Conservation (phyloP, 2,329 filamentous ascomycete species). For the Penicillium sp. region DNA sequence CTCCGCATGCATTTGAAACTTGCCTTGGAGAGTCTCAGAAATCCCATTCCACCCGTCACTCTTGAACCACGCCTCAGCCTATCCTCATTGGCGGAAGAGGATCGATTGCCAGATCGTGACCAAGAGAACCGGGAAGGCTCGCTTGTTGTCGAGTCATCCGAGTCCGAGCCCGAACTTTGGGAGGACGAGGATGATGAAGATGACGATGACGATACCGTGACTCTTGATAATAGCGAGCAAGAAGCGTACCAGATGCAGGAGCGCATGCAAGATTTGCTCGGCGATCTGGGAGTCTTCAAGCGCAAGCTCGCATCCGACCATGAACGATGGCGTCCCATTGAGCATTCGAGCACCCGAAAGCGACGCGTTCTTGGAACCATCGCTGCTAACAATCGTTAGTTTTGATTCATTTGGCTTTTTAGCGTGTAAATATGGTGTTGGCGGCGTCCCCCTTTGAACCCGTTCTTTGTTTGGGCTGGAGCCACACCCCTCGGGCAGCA, state of each 20-base stretch:
- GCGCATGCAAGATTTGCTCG: slow-evolving; percentile 83
- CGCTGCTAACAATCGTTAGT: slow-evolving; percentile 36
- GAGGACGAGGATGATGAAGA: slow-evolving; percentile 59
- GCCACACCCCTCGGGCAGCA: slow-evolving; percentile 14
- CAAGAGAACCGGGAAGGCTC: slow-evolving; percentile 47
- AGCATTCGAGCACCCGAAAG: slow-evolving; percentile 32
- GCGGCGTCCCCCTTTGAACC: slow-evolving; percentile 23
- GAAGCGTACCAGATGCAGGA: slow-evolving; percentile 72
- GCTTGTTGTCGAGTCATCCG: slow-evolving; percentile 28
- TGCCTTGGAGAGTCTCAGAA: slow-evolving; percentile 83
- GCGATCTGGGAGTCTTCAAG: slow-evolving; percentile 79
- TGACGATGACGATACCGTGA: slow-evolving; percentile 60
- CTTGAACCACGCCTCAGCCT: slow-evolving; percentile 43
- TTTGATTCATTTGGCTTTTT: slow-evolving; percentile 4
- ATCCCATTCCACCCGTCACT: slow-evolving; percentile 73
- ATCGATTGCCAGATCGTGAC: slow-evolving; percentile 57
- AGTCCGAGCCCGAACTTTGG: slow-evolving; percentile 46
- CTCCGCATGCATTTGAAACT: slow-evolving; percentile 85
- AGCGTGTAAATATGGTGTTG: slow-evolving; percentile 10
- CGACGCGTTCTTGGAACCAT: slow-evolving; percentile 42
- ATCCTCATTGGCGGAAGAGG: slow-evolving; percentile 62
- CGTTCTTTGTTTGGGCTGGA: slow-evolving; percentile 24
- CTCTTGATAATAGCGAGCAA: slow-evolving; percentile 50
- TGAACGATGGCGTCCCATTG: slow-evolving; percentile 45
- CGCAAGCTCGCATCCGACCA: slow-evolving; percentile 83